Percentiles rank a stretch among this genome's conserved stretches.
phyloP scores from a whole-genome alignment of 495 filamentous ascomycete species.

The Penicillium coprophilum region DNA sequence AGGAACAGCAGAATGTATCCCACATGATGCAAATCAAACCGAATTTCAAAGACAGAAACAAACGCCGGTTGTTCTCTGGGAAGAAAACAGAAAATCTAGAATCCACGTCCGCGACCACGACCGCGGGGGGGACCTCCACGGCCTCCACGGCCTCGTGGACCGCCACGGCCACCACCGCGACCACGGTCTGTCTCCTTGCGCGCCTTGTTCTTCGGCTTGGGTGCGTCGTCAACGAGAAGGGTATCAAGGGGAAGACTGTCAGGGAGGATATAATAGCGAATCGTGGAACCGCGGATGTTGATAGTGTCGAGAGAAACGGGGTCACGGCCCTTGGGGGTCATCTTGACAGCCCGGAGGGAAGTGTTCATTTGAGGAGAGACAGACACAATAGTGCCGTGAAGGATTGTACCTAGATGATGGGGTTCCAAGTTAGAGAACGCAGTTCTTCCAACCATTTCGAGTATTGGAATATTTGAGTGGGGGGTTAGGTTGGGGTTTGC shows the following conservation, averaged over 20 bases:
- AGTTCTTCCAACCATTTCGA: constrained; percentile 13
- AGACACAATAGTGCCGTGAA: constrained; percentile 92
- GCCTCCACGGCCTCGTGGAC: constrained; percentile 55
- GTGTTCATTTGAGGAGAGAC: constrained; percentile 98
- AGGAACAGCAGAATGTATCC: constrained; percentile 20
- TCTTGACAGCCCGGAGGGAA: constrained; percentile 87
- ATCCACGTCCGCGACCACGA: constrained; percentile 56
- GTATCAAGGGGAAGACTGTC: constrained; percentile 94
- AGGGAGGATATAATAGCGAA: constrained; percentile 91
- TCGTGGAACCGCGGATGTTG: constrained; percentile 90
- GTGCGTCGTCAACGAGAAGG: constrained; percentile 89
- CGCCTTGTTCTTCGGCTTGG: constrained; percentile 99
- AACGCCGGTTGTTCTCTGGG: constrained; percentile 27
- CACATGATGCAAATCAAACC: constrained; percentile 29
- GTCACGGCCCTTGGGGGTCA: constrained; percentile 85
- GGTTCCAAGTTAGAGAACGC: not conserved
- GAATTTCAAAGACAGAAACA: constrained; percentile 28
- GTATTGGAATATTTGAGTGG: not conserved
- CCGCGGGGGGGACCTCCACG: constrained; percentile 67
- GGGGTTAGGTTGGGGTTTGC: not conserved
- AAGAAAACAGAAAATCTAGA: constrained; percentile 38
- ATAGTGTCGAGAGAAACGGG: constrained; percentile 88
- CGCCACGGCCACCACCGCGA: constrained; percentile 58
- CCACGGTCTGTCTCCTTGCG: constrained; percentile 84
- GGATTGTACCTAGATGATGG: constrained; percentile 73